These are phyloP conservation scores for Isabelozyma rhagii DNA, from an alignment of 805 yeast species.

Conservation along the genomic window DNA sequence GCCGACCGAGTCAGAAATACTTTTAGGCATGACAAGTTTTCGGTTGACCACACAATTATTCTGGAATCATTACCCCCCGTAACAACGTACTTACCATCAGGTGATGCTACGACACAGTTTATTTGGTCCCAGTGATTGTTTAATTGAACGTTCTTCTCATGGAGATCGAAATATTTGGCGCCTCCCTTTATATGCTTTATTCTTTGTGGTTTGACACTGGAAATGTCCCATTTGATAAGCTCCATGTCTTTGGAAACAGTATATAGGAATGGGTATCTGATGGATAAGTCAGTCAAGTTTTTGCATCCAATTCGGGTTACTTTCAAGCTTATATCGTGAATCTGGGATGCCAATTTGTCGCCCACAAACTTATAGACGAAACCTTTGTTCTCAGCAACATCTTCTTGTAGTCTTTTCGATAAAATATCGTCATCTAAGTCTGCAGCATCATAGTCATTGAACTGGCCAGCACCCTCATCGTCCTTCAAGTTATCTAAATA, in stretches of 20 bases:
- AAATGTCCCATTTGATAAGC: constrained; percentile 76
- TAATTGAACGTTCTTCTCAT: constrained; percentile 46
- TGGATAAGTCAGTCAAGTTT: constrained; percentile 54
- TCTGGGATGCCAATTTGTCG: constrained; percentile 41
- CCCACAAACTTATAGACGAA: constrained; percentile 69
- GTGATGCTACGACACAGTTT: constrained; percentile 73
- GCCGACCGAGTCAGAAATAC: constrained; percentile 76
- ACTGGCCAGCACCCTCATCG: constrained; percentile 47
- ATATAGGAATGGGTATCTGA: constrained; percentile 60
- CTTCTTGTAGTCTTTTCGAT: constrained; percentile 74
- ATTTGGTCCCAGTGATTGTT: constrained; percentile 80
- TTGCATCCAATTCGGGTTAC: constrained; percentile 60
- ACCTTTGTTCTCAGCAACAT: constrained; percentile 89
- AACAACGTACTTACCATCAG: constrained; percentile 84
- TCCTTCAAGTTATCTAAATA: constrained; percentile 75
- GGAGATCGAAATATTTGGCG: constrained; percentile 36
- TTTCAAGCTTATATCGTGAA: constrained; percentile 37
- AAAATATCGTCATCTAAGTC: constrained; percentile 87
- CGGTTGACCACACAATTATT: constrained; percentile 82
- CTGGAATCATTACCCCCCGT: constrained; percentile 88
- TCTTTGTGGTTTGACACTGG: constrained; percentile 59
- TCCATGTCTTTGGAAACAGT: constrained; percentile 81
- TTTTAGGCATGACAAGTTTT: constrained; percentile 69
- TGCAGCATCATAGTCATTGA: constrained; percentile 69
- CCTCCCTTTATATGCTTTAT: constrained; percentile 68